Conservation (phyloP, 768 basidiomycete species). For the Pulveroboletus sp. region DNA sequence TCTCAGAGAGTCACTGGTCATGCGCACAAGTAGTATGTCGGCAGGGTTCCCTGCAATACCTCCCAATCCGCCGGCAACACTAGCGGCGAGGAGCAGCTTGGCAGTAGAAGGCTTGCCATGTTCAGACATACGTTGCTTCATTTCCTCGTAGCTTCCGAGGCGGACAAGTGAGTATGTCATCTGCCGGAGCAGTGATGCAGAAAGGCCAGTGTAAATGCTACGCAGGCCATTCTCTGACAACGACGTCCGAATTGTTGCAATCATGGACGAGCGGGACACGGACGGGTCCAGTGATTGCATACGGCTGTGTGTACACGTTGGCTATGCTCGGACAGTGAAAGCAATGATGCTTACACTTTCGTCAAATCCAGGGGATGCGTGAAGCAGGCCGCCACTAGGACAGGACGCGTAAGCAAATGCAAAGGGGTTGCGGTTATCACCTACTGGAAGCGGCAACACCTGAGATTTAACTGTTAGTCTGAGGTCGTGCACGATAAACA, state of each 20-base stretch:
- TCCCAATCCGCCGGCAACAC: conserved; percentile 75
- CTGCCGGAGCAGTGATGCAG: conserved; percentile 81
- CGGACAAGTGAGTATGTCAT: conserved; percentile 91
- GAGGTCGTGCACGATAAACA: neutral
- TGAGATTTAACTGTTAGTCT: conserved; percentile 24
- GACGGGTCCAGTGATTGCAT: conserved; percentile 71
- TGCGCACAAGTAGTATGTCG: conserved; percentile 78
- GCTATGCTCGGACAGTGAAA: neutral
- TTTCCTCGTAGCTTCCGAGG: conserved; percentile 76
- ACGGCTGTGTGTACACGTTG: conserved; percentile 44
- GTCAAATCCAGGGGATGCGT: conserved; percentile 85
- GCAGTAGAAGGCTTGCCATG: conserved; percentile 50
- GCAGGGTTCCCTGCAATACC: conserved; percentile 81
- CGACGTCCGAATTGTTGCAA: conserved; percentile 62
- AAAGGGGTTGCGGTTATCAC: conserved; percentile 20
- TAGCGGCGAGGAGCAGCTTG: conserved; percentile 61
- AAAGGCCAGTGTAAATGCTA: conserved; percentile 78
- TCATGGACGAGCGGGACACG: conserved; percentile 58
- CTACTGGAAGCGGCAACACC: conserved; percentile 64
- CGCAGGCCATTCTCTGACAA: conserved; percentile 65
- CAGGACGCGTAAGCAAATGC: conserved; percentile 3
- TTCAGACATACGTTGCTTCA: conserved; percentile 56
- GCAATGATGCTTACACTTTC: conserved; percentile 61
- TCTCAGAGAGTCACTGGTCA: conserved; percentile 84
- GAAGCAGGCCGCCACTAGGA: conserved; percentile 71